These are phyloP conservation scores for Podaxis sp. DNA, from an alignment of 768 basidiomycete species.

Conservation along the genomic window DNA sequence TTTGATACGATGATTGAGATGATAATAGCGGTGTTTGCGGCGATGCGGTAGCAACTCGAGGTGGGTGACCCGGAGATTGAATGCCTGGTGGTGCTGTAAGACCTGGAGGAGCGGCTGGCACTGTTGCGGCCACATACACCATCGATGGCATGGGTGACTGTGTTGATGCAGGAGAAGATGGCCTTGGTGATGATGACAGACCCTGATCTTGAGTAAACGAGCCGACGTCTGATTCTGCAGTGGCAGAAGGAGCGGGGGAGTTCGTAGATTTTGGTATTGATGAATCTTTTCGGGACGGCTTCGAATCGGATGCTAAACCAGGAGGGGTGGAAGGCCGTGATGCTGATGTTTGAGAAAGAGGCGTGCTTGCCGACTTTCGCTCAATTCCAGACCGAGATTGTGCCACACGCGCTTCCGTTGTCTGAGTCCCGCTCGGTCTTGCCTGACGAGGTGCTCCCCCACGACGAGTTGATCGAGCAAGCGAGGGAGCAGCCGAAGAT, in stretches of 20 bases:
- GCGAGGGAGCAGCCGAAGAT: conserved; percentile 21
- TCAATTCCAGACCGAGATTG: conserved; percentile 39
- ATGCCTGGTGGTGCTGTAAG: conserved; percentile 65
- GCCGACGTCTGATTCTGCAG: conserved; percentile 51
- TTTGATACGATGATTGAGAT: conserved; percentile 73
- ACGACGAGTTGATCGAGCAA: conserved; percentile 43
- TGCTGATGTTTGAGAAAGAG: conserved; percentile 46
- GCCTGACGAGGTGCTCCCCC: conserved; percentile 45
- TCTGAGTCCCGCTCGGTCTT: conserved; percentile 32
- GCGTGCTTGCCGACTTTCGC: conserved; percentile 41
- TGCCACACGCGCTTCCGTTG: conserved; percentile 34
- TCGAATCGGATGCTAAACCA: conserved; percentile 42
- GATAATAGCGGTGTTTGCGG: conserved; percentile 52
- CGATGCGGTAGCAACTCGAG: conserved; percentile 48
- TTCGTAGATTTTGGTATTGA: conserved; percentile 26
- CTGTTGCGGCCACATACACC: conserved; percentile 20
- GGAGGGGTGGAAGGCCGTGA: conserved; percentile 61
- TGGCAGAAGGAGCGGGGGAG: conserved; percentile 49
- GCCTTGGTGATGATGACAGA: conserved; percentile 38
- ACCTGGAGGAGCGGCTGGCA: conserved; percentile 46
- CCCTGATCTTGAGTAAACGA: conserved; percentile 44
- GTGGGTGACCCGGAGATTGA: conserved; percentile 50
- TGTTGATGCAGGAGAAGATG: conserved; percentile 32
- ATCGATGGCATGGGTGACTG: conserved; percentile 41
- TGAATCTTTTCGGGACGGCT: conserved; percentile 30